Evolutionary conservation across 208 protist genomes (phyloP), one percentile per base, ranked within the genome.

Genomic region (Acanthamoeba sp.): DNA sequence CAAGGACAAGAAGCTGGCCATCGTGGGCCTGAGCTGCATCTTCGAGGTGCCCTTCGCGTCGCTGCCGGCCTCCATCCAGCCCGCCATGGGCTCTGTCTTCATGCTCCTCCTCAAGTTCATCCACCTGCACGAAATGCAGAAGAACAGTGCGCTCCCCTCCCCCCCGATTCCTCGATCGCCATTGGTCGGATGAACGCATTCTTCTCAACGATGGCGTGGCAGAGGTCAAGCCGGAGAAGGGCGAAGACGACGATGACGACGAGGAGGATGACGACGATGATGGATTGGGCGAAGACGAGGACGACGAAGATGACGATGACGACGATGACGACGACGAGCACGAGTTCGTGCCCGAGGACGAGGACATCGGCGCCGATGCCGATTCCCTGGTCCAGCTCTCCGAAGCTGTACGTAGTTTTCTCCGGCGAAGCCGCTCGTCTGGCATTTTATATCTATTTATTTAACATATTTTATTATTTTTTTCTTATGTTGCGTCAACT

Each of bases 1-100:
- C 10, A 57, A 89, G 80, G 80, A 89, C 38, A 89, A 89, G 80
- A 89, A 89, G 80, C 80, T 89, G 14, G 38, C 52, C 80, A 89
- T 89, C 52, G 42, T 89, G 40, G 80, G 80, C 29, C 80, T 89
- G 27, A 62, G 45, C 29, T 57, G 29, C 42, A 62, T 89, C 20
- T 27, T 89, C 52, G n/a, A 55, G 29, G 27, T 89, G 29, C 80
- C 80, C 18, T 42, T 89, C 32, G 80, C 27, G n/a, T 64, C 42
- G 50, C 80, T 89, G 18, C 80, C 80, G 32, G 29, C 42, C 10
- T 55, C 80, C 29, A 22, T 89, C 50, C 42, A 89, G 80, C 52
- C 38, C 22, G 42, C 80, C 50, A 64, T 89, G 52, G 52, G 52
- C 16, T 55, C 42, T 4, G 22, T 89, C 50, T 66, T 89, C 80